Conservation (phyloP, 768 basidiomycete genomes). For the Phanerodontia chrysosporium region DNA sequence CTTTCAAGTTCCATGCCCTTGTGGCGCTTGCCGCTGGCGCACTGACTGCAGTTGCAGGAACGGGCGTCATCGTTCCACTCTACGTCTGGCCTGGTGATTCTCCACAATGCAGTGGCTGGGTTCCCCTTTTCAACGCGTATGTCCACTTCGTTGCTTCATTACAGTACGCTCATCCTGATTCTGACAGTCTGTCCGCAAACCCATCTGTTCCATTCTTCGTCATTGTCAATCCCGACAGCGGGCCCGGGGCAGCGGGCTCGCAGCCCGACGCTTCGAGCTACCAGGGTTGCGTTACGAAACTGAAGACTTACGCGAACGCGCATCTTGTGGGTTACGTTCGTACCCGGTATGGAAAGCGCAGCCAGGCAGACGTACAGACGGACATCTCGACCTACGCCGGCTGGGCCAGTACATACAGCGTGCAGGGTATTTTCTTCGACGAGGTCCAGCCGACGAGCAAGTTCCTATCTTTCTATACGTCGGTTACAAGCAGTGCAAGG, state of each 20-base stretch:
- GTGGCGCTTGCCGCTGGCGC: background rate
- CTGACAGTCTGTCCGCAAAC: slow-evolving; percentile 27
- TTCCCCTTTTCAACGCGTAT: slow-evolving; percentile 24
- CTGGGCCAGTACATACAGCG: slow-evolving; percentile 28
- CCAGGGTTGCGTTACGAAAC: slow-evolving; percentile 25
- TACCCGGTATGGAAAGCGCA: slow-evolving; percentile 22
- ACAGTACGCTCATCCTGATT: background rate
- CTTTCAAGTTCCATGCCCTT: no score
- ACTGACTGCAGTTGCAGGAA: slow-evolving; percentile 16
- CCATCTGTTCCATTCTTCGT: slow-evolving; percentile 26
- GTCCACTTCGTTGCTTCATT: background rate
- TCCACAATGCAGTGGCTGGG: slow-evolving; percentile 23
- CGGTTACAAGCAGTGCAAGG: slow-evolving; percentile 18
- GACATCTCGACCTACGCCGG: slow-evolving; percentile 29
- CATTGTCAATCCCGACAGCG: slow-evolving; percentile 30
- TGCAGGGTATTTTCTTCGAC: slow-evolving; percentile 35
- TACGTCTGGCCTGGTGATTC: slow-evolving; percentile 28
- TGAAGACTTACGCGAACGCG: slow-evolving; percentile 23
- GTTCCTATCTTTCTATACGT: slow-evolving; percentile 23
- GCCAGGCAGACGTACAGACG: slow-evolving; percentile 18
- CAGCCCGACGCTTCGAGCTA: slow-evolving; percentile 28
- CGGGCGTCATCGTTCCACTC: slow-evolving; percentile 29
- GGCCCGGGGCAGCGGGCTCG: slow-evolving; percentile 25
- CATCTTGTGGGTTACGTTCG: slow-evolving; percentile 31
- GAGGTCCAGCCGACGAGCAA: slow-evolving; percentile 21